A percentile compares a stretch with the other conserved stretches of the same genome.
Conservation (phyloP, 768 basidiomycete genomes). For the Leccinum barrowsii region DNA sequence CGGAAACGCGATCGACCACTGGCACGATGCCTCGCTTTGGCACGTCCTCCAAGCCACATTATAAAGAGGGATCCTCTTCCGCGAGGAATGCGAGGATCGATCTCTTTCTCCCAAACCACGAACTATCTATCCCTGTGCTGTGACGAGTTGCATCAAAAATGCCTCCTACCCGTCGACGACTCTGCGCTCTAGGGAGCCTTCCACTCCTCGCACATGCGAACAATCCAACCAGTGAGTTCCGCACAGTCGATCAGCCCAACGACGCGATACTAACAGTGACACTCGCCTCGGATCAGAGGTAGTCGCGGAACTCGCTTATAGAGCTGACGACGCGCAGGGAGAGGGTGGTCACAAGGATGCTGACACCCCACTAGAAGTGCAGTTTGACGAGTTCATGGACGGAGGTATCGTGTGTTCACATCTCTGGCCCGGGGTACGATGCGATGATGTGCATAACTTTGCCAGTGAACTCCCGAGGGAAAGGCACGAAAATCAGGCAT, state of each 20-base stretch:
- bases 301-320: conserved; percentile 26
- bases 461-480: conserved; percentile 26
- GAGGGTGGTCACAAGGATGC: background rate
- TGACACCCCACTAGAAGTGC: conserved; percentile 19
- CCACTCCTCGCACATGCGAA: conserved; percentile 20
- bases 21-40: background rate
- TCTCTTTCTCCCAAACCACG: background rate
- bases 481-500: conserved; percentile 15
- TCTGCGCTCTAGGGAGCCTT: conserved; percentile 21
- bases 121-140: background rate
- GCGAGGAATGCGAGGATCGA: background rate
- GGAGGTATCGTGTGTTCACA: conserved; percentile 14
- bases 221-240: conserved; percentile 24
- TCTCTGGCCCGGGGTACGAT: background rate
- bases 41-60: background rate
- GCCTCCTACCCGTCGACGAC: conserved; percentile 20
- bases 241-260: background rate
- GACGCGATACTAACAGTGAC: background rate
- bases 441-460: background rate
- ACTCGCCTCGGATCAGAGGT: conserved; percentile 16
- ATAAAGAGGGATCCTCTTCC: conserved; percentile 8
- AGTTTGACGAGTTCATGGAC: conserved; percentile 26
- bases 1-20: background rate
- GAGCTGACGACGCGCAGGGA: conserved; percentile 7
- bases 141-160: conserved; percentile 4